Evolutionary conservation across 495 filamentous ascomycete species (phyloP).

Genomic region (Aspergillus leporis): DNA sequence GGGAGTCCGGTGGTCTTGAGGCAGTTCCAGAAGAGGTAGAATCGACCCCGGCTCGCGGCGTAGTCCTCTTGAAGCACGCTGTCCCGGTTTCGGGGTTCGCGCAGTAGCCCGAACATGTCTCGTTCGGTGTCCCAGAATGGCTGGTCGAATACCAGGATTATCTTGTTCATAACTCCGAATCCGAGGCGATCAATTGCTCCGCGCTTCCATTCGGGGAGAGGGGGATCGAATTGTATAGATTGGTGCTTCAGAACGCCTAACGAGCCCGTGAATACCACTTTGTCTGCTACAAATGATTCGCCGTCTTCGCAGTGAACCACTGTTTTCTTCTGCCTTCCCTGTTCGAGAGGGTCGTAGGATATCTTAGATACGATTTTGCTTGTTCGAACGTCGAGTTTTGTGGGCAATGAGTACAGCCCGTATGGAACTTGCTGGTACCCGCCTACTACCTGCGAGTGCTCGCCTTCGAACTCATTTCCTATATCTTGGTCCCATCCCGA

Average conservation of each 20-base stretch:
- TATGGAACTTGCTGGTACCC: slow-evolving; percentile 89
- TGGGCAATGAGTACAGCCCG: slow-evolving; percentile 74
- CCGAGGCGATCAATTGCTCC: slow-evolving; percentile 84
- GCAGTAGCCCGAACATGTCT: slow-evolving; percentile 92
- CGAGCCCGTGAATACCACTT: slow-evolving; percentile 83
- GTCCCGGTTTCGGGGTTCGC: slow-evolving; percentile 58
- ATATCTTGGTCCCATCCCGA: slow-evolving; percentile 95
- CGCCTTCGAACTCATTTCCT: slow-evolving; percentile 95
- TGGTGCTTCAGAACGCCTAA: slow-evolving; percentile 85
- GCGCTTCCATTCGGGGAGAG: slow-evolving; percentile 81
- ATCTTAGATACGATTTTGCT: slow-evolving; percentile 69
- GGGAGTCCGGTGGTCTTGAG: slow-evolving; percentile 85
- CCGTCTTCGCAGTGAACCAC: slow-evolving; percentile 80
- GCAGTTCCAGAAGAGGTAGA: slow-evolving; percentile 97
- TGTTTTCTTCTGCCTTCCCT: slow-evolving; percentile 40
- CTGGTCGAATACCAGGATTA: slow-evolving; percentile 84
- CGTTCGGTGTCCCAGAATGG: slow-evolving; percentile 90
- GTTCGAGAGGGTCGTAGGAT: slow-evolving; percentile 55
- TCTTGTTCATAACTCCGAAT: slow-evolving; percentile 93
- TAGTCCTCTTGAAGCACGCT: slow-evolving; percentile 66
- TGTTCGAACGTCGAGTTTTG: slow-evolving; percentile 75
- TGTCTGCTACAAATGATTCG: slow-evolving; percentile 73
- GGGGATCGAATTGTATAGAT: slow-evolving; percentile 74
- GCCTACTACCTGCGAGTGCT: slow-evolving; percentile 87
- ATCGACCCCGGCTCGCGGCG: slow-evolving; percentile 68